Percentiles rank a stretch among this genome's conserved stretches.
phyloP scores from a whole-genome alignment of 306 rosid genomes.

The Sesbania bispinosa region DNA sequence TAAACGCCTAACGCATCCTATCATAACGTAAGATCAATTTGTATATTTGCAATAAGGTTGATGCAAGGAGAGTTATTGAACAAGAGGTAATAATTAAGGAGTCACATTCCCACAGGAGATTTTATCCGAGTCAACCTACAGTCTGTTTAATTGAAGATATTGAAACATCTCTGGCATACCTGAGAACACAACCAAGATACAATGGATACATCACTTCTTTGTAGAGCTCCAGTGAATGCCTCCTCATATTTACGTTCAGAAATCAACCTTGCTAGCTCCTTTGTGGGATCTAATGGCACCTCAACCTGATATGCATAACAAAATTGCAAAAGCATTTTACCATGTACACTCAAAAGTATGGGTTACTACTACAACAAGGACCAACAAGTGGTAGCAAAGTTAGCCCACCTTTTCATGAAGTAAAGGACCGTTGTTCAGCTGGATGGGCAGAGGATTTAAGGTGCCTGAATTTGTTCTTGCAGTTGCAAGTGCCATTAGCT shows the following conservation, averaged over 20 bases:
- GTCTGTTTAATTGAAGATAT: neutral
- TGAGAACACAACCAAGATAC: slow-evolving; percentile 97
- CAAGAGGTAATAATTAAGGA: neutral
- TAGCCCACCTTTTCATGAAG: slow-evolving; percentile 78
- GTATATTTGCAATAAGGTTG: neutral
- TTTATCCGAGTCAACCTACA: neutral
- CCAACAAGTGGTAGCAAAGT: neutral
- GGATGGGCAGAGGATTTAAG: slow-evolving; percentile 63
- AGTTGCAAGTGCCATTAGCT: slow-evolving; percentile 75
- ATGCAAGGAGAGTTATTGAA: too few relatives aligned
- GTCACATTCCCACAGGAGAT: neutral
- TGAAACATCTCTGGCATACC: slow-evolving; percentile 40
- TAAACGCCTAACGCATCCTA: neutral
- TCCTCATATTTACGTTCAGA: slow-evolving; percentile 86
- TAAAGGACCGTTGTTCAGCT: slow-evolving; percentile 75
- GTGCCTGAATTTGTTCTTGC: slow-evolving; percentile 65
- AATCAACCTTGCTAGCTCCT: slow-evolving; percentile 76
- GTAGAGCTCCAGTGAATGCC: slow-evolving; percentile 82
- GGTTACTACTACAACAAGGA: neutral
- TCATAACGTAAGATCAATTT: neutral
- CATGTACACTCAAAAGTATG: neutral
- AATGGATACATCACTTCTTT: slow-evolving; percentile 84
- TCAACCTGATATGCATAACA: slow-evolving; percentile 56
- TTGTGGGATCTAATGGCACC: slow-evolving; percentile 84
- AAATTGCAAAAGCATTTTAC: neutral